Conservation (phyloP, 768 basidiomycete species). For the Cantharellus anzutake region DNA sequence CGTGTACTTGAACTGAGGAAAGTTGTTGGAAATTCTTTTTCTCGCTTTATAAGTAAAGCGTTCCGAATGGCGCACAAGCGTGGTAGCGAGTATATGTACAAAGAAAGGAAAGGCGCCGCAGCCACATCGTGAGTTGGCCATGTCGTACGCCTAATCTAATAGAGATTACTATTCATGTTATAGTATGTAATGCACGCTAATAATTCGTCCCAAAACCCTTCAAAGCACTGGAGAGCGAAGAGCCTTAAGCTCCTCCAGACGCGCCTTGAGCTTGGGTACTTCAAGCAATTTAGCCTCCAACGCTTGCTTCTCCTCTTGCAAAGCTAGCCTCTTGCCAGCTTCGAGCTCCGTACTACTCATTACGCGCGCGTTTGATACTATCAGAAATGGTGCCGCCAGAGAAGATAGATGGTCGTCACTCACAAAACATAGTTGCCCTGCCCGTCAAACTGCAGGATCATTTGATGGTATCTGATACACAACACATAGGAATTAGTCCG, state of each 20-base stretch:
- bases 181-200: too few relatives aligned
- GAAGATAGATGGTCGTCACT: constrained; percentile 17
- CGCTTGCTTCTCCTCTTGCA: constrained; percentile 88
- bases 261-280: constrained; percentile 71
- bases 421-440: constrained; percentile 92
- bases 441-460: constrained; percentile 83
- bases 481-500: constrained; percentile 1
- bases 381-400: background rate
- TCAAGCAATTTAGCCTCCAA: constrained; percentile 72
- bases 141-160: too few relatives aligned
- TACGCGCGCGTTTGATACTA: background rate
- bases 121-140: too few relatives aligned
- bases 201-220: too few relatives aligned
- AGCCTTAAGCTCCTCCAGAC: constrained; percentile 47
- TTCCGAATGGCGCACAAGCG: too few relatives aligned
- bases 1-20: too few relatives aligned
- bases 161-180: too few relatives aligned
- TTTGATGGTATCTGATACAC: constrained; percentile 39
- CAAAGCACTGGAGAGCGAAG: constrained; percentile 11
- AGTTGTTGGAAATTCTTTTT: too few relatives aligned
- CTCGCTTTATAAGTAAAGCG: too few relatives aligned
- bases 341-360: constrained; percentile 59
- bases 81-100: too few relatives aligned
- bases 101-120: too few relatives aligned
- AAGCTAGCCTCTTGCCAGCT: constrained; percentile 68